Base-by-base conservation (phyloP, 2,329 filamentous ascomycete genomes). In the Arthrobotrys megalospora region DNA sequence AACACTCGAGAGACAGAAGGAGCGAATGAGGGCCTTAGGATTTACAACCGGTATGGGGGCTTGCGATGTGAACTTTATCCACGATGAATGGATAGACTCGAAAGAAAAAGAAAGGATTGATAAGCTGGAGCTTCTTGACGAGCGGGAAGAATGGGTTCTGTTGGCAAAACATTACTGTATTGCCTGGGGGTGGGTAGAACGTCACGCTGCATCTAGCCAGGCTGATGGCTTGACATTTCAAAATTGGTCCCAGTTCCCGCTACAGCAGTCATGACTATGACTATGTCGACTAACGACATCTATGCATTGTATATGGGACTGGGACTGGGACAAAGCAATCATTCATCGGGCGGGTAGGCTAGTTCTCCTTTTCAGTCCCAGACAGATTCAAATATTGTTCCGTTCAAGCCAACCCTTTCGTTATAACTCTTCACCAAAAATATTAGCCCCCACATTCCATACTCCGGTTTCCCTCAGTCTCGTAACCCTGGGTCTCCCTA, bases 141-240 rank as follows among this genome's bases (percentile, higher is more conserved):
- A 99, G 85, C 88, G 97, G 24, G 96, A 99, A 85, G 96, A 99
- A 85, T 97, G 96, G 92, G 88, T 91, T 82, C 85, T 99, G 81
- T 85, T 99, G 81, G 93, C 94, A 0, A 89, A 88, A 80, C 96
- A 99, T 86, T 99, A 99, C 82, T 90, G 94, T 80, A 88, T 99
- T 50, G 91, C 90, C 3, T 98, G 95, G 95, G 96, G 91, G 0
- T 96, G 92, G 89, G 90, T 89, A 81, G 89, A 90, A 24, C 48
- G 41, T 38, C 32, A 52, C 28, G 12, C 47, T 6, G 11, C 38
- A 28, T 48, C 47, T 45, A 41, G 36, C 16, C 14, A 47, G 2
- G n/a, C 38, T 10, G 66, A 47, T 32, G 36, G 6, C 34, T 24
- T 53, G 10, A 43, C 48, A 14, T 77, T 77, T 38, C 50, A 58